phyloP scores from a whole-genome alignment of 768 basidiomycete species.

The Amyloporia xantha region DNA sequence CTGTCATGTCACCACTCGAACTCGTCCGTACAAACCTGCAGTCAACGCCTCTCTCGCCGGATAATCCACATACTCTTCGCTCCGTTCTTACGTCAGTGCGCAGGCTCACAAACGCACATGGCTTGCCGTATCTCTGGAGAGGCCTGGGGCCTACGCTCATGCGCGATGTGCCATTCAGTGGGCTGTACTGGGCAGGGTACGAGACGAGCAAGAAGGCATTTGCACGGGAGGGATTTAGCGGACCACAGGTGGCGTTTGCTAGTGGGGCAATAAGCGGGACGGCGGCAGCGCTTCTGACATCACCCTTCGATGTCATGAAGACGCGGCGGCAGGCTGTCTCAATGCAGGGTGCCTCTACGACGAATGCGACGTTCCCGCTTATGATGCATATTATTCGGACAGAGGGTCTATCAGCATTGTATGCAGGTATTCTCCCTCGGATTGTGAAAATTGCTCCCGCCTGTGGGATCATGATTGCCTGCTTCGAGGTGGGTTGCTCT shows the following conservation, averaged over 20 bases:
- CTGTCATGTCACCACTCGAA: slow-evolving; percentile 82
- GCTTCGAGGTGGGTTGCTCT: slow-evolving; percentile 67
- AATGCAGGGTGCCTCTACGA: slow-evolving; percentile 44
- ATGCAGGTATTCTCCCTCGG: slow-evolving; percentile 80
- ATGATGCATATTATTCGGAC: slow-evolving; percentile 62
- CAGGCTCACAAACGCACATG: slow-evolving; percentile 52
- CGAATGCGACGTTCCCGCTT: slow-evolving; percentile 54
- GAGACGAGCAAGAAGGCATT: slow-evolving; percentile 73
- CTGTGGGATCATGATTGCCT: slow-evolving; percentile 97
- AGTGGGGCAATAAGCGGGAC: slow-evolving; percentile 89
- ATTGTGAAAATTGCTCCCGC: slow-evolving; percentile 96
- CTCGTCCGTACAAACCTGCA: slow-evolving; percentile 91
- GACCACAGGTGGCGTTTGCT: slow-evolving; percentile 71
- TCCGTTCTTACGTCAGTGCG: slow-evolving; percentile 65
- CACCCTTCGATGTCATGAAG: slow-evolving; percentile 96
- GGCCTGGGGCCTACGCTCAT: slow-evolving; percentile 90
- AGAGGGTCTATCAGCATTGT: slow-evolving; percentile 76
- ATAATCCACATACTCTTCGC: slow-evolving; percentile 68
- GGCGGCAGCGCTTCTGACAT: slow-evolving; percentile 79
- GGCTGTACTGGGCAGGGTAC: slow-evolving; percentile 95
- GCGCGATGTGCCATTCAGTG: slow-evolving; percentile 97
- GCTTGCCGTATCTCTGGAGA: slow-evolving; percentile 74
- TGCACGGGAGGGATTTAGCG: slow-evolving; percentile 44
- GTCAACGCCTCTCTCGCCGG: slow-evolving; percentile 68
- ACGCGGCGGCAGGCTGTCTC: slow-evolving; percentile 84